These are phyloP conservation scores for Lagerstroemia speciosa DNA, from an alignment of 345 rosid genomes.

Conservation along the genomic window DNA sequence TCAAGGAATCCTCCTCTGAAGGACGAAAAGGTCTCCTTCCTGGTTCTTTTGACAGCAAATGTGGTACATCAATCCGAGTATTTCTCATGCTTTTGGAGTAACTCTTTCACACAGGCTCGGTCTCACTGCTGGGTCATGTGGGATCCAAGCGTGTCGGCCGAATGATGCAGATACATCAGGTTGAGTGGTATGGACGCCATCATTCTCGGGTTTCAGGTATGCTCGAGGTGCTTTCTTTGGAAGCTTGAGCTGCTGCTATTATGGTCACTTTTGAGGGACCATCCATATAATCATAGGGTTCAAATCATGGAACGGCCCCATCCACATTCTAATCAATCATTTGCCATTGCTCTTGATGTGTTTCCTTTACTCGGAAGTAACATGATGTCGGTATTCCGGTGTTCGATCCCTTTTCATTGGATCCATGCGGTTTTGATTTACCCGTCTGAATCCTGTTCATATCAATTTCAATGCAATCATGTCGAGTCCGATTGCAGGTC, in stretches of 20 bases:
- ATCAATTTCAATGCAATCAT: not conserved
- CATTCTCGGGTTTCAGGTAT: not conserved
- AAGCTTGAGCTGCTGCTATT: not conserved
- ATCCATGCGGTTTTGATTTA: not conserved
- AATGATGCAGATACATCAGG: not conserved
- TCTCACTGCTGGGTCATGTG: not conserved
- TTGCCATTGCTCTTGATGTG: not conserved
- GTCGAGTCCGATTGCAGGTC: not conserved
- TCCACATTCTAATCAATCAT: not conserved
- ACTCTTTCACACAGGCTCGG: not conserved
- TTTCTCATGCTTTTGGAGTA: not conserved
- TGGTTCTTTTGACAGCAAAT: not conserved
- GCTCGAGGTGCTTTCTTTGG: not conserved
- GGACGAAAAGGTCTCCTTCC: not conserved
- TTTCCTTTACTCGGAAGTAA: not conserved
- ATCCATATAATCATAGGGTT: not conserved
- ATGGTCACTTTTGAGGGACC: not conserved
- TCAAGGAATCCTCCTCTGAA: slow-evolving; percentile 5
- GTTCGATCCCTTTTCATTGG: not conserved
- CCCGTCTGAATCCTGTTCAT: not conserved
- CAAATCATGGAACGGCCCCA: not conserved
- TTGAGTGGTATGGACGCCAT: not conserved
- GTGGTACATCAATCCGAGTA: not conserved
- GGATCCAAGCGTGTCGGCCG: not conserved
- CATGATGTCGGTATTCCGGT: not conserved